Evolutionary conservation across 2,329 filamentous ascomycete genomes (phyloP).

Genomic region (Calonectria pseudoturangicola): DNA sequence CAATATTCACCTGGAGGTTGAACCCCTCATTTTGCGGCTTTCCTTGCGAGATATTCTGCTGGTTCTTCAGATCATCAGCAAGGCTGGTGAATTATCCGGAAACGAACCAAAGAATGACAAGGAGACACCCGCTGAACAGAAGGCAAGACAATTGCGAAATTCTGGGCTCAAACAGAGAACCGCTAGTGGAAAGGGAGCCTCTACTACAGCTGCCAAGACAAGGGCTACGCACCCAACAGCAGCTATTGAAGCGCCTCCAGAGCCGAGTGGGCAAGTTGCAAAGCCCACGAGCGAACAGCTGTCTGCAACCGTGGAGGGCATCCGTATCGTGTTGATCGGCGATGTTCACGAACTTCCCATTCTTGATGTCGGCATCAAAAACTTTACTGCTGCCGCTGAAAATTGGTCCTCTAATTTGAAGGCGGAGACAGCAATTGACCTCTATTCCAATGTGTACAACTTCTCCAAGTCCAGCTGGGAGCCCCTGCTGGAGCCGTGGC

Average conservation of each 20-base stretch:
- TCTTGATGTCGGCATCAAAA: conserved; percentile 93
- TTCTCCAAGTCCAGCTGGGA: conserved; percentile 99
- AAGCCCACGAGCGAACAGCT: conserved; percentile 79
- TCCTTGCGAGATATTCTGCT: conserved; percentile 96
- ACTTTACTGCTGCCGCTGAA: conserved; percentile 87
- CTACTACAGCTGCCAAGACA: conserved; percentile 64
- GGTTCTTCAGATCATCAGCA: conserved; percentile 92
- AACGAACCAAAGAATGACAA: conserved; percentile 69
- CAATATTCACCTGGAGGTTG: conserved; percentile 90
- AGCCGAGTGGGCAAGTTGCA: conserved; percentile 41
- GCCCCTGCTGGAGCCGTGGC: conserved; percentile 96
- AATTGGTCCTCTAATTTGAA: conserved; percentile 94
- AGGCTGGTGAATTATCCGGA: conserved; percentile 90
- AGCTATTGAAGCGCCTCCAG: conserved; percentile 51
- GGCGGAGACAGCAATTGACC: conserved; percentile 92
- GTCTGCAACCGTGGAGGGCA: conserved; percentile 88
- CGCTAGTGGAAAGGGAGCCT: conserved; percentile 73
- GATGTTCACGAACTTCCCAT: conserved; percentile 97
- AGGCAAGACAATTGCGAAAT: conserved; percentile 72
- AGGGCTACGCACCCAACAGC: conserved; percentile 63
- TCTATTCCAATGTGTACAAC: conserved; percentile 98
- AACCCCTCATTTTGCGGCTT: conserved; percentile 91
- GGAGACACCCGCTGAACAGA: conserved; percentile 68
- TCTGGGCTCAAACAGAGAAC: conserved; percentile 73
- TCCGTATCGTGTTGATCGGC: conserved; percentile 94